Base-by-base conservation (phyloP, 2,329 filamentous ascomycete species). In the Hypoxylon sp. region DNA sequence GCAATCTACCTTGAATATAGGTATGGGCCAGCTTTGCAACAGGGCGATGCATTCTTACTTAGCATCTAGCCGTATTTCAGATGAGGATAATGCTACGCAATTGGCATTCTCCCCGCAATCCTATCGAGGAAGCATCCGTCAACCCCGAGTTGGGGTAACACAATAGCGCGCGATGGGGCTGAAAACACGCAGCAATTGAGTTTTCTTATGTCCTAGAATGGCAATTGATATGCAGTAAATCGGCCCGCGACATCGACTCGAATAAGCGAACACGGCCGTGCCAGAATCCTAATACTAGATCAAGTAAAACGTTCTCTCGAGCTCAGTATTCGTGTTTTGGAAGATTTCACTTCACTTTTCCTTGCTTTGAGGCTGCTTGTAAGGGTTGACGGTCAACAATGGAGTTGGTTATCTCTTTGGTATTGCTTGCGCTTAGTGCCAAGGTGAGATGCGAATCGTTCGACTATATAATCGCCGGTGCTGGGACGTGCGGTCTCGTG, bases 391-490 rank as follows among this genome's bases (percentile, higher is more conserved):
- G 8, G 33, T 51, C 14, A 30, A 33, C 17, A 42, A 72, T 72
- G 70, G 49, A 67, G 42, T 30, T 44, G 51, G 11, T 42, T 17
- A 48, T 51, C 35, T 13, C 35, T 63, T 17, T 65, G 8, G 13
- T 66, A 31, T 65, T 63, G 10, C 14, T 71, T 25, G 17, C 46
- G 31, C 33, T 65, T 14, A 10, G 60, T 48, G 25, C 40, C 33
- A 42, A 44, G 27, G 60, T 50, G 30, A 68, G 51, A 46, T 67
- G 70, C 55, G 74, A 77, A 27, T 68, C 63, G 2, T 80, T 76
- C 44, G 80, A 82, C 74, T 82, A 81, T 61, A 66, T 82, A 42
- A 77, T 82, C 17, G 77, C 79, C n/a, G 80, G 81, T 6, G 81
- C 76, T 7, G 80, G 80, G 0, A 81, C 80, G 0, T 76, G 74